Percentiles rank a stretch among this genome's conserved stretches.
These are phyloP conservation scores for Syncephalis fuscata DNA, from an alignment of 371 early-diverging fungal genomes.

Conservation along the genomic window DNA sequence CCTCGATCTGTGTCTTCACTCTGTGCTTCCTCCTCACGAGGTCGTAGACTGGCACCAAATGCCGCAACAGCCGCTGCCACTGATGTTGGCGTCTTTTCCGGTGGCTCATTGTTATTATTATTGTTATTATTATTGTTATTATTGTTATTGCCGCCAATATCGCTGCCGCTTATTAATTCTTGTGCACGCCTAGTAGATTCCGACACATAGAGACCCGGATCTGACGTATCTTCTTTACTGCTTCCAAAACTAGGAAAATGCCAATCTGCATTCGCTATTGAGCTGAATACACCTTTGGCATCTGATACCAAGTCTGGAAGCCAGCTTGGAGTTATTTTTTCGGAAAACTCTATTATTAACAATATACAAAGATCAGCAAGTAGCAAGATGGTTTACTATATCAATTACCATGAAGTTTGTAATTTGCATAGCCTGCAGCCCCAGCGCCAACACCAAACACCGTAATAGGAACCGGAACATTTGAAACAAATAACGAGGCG, in stretches of 20 bases:
- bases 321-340: constrained; percentile 6
- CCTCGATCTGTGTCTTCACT: constrained; percentile 8
- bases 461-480: constrained; percentile 23
- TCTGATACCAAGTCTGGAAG: neutral
- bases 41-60: neutral
- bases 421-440: constrained; percentile 31
- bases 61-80: neutral
- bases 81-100: constrained; percentile 11
- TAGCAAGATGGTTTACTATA: neutral
- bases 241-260: constrained; percentile 3
- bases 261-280: constrained; percentile 10
- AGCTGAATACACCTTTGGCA: neutral
- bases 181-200: too few species aligned
- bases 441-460: constrained; percentile 30
- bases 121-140: constrained; percentile 14
- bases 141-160: constrained; percentile 11
- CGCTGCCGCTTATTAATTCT: neutral
- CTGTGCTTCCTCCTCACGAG: neutral
- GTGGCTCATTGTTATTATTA: constrained; percentile 3
- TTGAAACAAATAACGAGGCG: constrained; percentile 18
- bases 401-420: constrained; percentile 29
- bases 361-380: constrained; percentile 9
- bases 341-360: constrained; percentile 2
- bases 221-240: constrained; percentile 1
- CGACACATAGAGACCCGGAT: constrained; percentile 7